Evolutionary conservation across 2,329 filamentous ascomycete genomes (phyloP).

Genomic region (Ophiosphaerella narmari): DNA sequence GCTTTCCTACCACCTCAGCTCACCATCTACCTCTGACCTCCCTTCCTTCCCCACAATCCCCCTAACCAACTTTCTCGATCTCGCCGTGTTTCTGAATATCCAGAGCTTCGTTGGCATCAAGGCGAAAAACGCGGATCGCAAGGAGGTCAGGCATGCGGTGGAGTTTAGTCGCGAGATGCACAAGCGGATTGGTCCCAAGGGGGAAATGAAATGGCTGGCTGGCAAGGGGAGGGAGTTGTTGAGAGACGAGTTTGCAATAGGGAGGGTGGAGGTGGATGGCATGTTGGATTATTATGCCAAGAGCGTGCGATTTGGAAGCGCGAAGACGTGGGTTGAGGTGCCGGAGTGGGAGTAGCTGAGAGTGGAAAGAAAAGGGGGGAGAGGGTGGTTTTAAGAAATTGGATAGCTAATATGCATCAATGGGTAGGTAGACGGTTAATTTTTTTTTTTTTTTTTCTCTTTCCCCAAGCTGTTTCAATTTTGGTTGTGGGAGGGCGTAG

Average conservation of each 20-base stretch:
- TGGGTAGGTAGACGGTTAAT: too few species aligned
- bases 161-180: slow-evolving; percentile 28
- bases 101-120: slow-evolving; percentile 23
- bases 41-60: slow-evolving; percentile 8
- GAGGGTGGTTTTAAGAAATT: neutral
- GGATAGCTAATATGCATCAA: neutral
- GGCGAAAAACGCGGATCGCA: slow-evolving; percentile 23
- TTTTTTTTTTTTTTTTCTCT: too few species aligned
- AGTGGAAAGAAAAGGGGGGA: too few species aligned
- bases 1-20: slow-evolving; percentile 15
- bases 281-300: slow-evolving; percentile 32
- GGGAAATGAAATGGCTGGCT: slow-evolving; percentile 20
- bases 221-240: slow-evolving; percentile 14
- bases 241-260: slow-evolving; percentile 18
- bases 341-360: neutral
- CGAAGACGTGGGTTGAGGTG: slow-evolving; percentile 11
- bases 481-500: too few species aligned
- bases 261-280: slow-evolving; percentile 15
- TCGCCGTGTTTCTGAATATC: slow-evolving; percentile 32
- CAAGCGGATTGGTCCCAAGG: slow-evolving; percentile 20
- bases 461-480: too few species aligned
- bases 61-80: slow-evolving; percentile 20
- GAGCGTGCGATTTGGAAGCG: slow-evolving; percentile 25
- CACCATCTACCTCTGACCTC: slow-evolving; percentile 8
- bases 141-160: slow-evolving; percentile 25